Conservation (phyloP, 192 early-diverging fungal species). For the Podila epicladia region DNA sequence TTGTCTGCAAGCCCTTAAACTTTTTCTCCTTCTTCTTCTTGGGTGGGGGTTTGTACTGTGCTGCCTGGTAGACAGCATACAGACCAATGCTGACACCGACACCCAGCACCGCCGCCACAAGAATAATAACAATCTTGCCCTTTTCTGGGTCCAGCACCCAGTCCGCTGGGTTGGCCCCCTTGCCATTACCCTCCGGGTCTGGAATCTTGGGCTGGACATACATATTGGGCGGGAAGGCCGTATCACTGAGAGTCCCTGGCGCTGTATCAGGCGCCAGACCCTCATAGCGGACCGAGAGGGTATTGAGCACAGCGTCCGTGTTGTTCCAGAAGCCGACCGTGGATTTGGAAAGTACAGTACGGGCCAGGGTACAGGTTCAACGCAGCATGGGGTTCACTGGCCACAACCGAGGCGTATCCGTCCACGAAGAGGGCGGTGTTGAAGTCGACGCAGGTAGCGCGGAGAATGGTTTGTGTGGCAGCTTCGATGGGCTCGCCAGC, state of each 20-base stretch:
- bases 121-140: conserved; percentile 9
- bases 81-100: conserved; percentile 14
- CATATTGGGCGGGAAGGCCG: conserved; percentile 6
- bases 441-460: background rate
- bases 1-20: background rate
- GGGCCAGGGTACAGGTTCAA: conserved; percentile 22
- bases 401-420: conserved; percentile 1
- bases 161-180: background rate
- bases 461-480: conserved; percentile 1
- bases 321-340: conserved; percentile 37
- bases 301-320: background rate
- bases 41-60: conserved; percentile 25
- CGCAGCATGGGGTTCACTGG: conserved; percentile 14
- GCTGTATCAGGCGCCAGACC: conserved; percentile 7
- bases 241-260: conserved; percentile 13
- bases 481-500: conserved; percentile 3
- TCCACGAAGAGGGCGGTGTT: background rate
- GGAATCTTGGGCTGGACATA: background rate
- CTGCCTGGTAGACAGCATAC: conserved; percentile 15
- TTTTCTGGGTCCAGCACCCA: conserved; percentile 24
- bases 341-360: conserved; percentile 5
- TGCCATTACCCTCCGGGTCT: background rate
- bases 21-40: conserved; percentile 4
- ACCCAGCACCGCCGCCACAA: conserved; percentile 16
- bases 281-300: conserved; percentile 14